Evolutionary conservation across 2,329 filamentous ascomycete genomes (phyloP).

Genomic region (Aspergillus flavus): DNA sequence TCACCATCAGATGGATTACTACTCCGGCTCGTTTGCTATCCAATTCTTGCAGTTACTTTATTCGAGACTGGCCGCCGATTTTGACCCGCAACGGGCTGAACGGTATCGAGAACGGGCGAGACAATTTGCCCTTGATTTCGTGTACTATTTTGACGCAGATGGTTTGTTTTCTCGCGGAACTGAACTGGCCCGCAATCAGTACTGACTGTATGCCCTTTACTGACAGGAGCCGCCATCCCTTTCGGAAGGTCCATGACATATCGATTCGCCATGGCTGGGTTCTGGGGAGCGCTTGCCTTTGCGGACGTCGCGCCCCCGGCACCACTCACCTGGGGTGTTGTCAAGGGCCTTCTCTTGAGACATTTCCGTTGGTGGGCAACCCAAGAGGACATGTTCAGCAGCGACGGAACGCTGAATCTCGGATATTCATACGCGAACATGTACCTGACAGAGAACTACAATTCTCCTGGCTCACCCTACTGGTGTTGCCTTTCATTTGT

Average conservation of each 20-base stretch:
- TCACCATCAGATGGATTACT: conserved; percentile 85
- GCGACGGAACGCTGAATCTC: conserved; percentile 73
- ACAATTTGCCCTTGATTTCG: conserved; percentile 68
- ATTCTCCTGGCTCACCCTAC: conserved; percentile 72
- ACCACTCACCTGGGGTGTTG: conserved; percentile 75
- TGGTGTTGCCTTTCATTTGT: conserved; percentile 81
- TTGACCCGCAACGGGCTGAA: conserved; percentile 65
- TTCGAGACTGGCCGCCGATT: conserved; percentile 67
- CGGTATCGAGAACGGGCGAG: conserved; percentile 72
- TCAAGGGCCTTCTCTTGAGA: conserved; percentile 73
- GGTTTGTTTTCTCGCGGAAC: conserved; percentile 49
- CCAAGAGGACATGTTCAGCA: conserved; percentile 72
- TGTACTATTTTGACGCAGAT: conserved; percentile 74
- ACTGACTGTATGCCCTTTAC: background rate
- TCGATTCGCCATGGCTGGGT: conserved; percentile 82
- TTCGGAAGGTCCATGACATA: conserved; percentile 80
- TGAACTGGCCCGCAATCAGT: background rate
- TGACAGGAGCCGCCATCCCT: conserved; percentile 64
- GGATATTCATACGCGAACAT: conserved; percentile 80
- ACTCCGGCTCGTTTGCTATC: conserved; percentile 80
- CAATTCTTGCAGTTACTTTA: conserved; percentile 79
- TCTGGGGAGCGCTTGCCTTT: conserved; percentile 78
- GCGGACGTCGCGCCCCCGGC: conserved; percentile 72
- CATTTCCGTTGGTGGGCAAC: conserved; percentile 80
- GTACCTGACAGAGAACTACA: conserved; percentile 83